These are phyloP conservation scores for Irpex lacteus DNA, from an alignment of 1,284 basidiomycete species.

Conservation along the genomic window DNA sequence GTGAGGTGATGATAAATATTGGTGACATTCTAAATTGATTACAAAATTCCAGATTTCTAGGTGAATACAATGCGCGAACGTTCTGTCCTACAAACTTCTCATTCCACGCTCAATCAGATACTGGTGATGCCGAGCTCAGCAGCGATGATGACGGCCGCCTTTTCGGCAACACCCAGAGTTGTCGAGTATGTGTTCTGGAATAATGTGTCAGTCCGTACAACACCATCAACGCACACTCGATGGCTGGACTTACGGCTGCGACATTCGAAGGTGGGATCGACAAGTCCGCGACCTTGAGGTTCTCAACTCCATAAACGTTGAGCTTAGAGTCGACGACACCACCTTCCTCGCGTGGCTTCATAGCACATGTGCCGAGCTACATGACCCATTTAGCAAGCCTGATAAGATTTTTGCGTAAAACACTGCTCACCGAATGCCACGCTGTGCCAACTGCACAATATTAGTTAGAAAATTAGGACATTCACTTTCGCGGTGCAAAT, in stretches of 20 bases:
- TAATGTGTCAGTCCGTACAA: not conserved
- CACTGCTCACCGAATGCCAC: conserved; percentile 49
- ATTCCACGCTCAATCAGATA: conserved; percentile 3
- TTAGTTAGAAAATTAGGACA: not conserved
- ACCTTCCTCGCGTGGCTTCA: conserved; percentile 50
- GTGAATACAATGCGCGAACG: not conserved
- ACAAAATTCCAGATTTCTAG: not conserved
- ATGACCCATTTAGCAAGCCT: not conserved
- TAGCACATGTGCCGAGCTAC: conserved; percentile 59
- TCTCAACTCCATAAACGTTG: conserved; percentile 54
- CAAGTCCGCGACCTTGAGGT: conserved; percentile 15
- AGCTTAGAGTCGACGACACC: conserved; percentile 61
- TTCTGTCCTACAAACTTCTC: not conserved
- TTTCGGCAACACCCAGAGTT: conserved; percentile 14
- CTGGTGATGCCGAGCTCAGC: conserved; percentile 15
- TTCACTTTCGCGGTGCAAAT: not conserved
- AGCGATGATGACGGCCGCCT: conserved; percentile 15
- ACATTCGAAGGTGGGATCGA: conserved; percentile 16
- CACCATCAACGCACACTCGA: not conserved
- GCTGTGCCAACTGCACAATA: conserved; percentile 28
- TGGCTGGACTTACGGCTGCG: conserved; percentile 6
- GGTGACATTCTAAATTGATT: not conserved
- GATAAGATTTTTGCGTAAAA: not conserved
- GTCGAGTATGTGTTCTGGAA: conserved; percentile 17
- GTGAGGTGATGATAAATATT: no score